Evolutionary conservation across 176 grass and related monocot species (phyloP).

Genomic region (bread wheat (Triticum aestivum)): IWGSC_CS_RefSeq_v2.1 NC_057796.1:379217837-379218336

Average conservation of each 20-base stretch:
- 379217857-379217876: conserved; percentile 25
- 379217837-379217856: conserved; percentile 26
- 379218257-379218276: neutral
- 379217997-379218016: neutral
- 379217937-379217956: neutral
- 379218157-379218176: neutral
- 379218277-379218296: too few species aligned
- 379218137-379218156: neutral
- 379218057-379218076: neutral
- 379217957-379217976: neutral
- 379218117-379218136: neutral
- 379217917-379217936: neutral
- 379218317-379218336: too few species aligned
- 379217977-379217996: conserved; percentile 11
- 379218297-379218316: too few species aligned
- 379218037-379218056: neutral
- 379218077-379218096: neutral
- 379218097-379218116: conserved; percentile 5
- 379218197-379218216: neutral
- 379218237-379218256: neutral
- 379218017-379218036: neutral
- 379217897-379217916: conserved; percentile 10
- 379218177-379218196: neutral
- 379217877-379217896: conserved; percentile 18
- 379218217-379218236: neutral